Evolutionary conservation across 257 asterid species (phyloP).

Genomic region (Nicotiana tomentosiformis): DNA sequence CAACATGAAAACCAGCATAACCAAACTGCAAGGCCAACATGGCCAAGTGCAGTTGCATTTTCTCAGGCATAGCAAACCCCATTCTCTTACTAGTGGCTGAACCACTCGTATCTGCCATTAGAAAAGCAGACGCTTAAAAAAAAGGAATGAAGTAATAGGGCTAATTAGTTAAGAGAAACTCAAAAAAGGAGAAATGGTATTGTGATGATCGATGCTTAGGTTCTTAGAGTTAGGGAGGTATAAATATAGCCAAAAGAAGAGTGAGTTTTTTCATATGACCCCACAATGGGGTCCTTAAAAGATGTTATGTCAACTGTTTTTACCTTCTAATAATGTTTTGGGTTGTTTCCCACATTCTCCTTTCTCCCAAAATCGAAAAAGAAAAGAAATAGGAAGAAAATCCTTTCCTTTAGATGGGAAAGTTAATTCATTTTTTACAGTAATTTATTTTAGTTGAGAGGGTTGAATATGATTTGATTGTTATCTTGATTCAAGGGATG

Average conservation of each 20-base stretch:
- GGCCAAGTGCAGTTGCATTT: slow-evolving; percentile 70
- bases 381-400: background rate
- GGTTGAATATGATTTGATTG: too few species aligned
- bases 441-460: too few species aligned
- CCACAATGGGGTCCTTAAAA: slow-evolving; percentile 30
- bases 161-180: background rate
- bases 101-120: slow-evolving; percentile 65
- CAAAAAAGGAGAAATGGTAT: background rate
- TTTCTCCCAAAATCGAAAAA: background rate
- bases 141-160: background rate
- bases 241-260: slow-evolving; percentile 46
- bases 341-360: slow-evolving; percentile 67
- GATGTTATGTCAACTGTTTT: slow-evolving; percentile 38
- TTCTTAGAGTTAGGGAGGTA: slow-evolving; percentile 51
- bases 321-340: slow-evolving; percentile 39
- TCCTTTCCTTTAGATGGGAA: background rate
- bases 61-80: slow-evolving; percentile 74
- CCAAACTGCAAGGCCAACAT: slow-evolving; percentile 94
- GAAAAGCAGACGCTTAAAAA: background rate
- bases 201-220: slow-evolving; percentile 16
- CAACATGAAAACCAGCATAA: slow-evolving; percentile 95
- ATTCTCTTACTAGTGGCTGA: slow-evolving; percentile 40
- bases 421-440: too few species aligned
- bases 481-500: too few species aligned
- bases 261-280: slow-evolving; percentile 15